Evolutionary conservation across 805 yeast species (phyloP).

Genomic region (Candida caryicola): DNA sequence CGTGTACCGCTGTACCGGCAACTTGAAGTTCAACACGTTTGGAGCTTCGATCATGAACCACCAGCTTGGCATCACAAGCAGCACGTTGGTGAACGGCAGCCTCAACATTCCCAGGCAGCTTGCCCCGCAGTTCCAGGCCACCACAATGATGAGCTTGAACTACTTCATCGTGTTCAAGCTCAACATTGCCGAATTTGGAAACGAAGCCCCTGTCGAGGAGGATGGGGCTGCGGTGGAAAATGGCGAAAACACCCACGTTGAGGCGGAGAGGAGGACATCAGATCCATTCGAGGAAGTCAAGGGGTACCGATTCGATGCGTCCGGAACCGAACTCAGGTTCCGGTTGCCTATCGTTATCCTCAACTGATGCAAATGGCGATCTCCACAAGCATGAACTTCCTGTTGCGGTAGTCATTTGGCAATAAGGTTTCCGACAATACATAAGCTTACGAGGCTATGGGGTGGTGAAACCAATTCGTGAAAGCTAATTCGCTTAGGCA

Average conservation of each 20-base stretch:
- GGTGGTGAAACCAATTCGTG: no score
- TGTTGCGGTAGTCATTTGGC: no score
- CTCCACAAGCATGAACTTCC: no score
- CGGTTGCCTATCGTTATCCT: constrained; percentile 23
- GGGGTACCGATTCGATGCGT: constrained; percentile 20
- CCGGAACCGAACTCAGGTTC: constrained; percentile 29
- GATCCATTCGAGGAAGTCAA: constrained; percentile 3
- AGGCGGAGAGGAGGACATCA: not conserved
- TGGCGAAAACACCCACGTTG: not conserved
- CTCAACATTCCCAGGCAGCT: constrained; percentile 31
- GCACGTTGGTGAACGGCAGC: constrained; percentile 20
- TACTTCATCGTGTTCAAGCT: constrained; percentile 37
- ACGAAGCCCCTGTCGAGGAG: constrained; percentile 7
- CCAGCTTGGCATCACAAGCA: constrained; percentile 6
- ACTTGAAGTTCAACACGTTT: constrained; percentile 31
- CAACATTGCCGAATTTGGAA: constrained; percentile 27
- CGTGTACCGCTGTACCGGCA: constrained; percentile 34
- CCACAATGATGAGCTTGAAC: constrained; percentile 33
- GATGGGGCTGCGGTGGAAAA: constrained; percentile 5
- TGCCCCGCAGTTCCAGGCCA: constrained; percentile 36
- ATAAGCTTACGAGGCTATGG: no score
- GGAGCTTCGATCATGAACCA: constrained; percentile 22
- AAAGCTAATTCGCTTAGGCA: no score
- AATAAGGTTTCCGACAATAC: no score
- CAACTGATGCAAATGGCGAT: no score